Percentiles rank a stretch among this genome's conserved stretches.
Evolutionary conservation across 306 rosid species (phyloP).

Genomic region (Arachis hypogaea): DNA sequence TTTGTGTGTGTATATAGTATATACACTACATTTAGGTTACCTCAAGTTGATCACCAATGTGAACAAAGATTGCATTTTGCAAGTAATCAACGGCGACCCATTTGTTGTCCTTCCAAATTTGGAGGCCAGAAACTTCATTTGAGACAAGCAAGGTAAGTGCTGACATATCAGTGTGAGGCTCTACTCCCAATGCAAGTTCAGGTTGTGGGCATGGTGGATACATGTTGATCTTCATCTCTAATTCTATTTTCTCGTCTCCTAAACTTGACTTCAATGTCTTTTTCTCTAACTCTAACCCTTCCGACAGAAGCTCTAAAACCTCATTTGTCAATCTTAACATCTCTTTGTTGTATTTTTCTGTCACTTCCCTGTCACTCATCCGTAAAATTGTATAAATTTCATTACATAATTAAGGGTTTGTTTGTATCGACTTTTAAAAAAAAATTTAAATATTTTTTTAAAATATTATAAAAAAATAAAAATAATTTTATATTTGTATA

Average conservation of each 20-base stretch:
- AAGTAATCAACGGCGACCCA: constrained; percentile 63
- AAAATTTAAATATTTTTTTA: no score
- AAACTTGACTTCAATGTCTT: constrained; percentile 44
- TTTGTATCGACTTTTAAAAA: no score
- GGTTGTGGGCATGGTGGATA: constrained; percentile 84
- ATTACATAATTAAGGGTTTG: no score
- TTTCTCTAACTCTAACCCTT: constrained; percentile 59
- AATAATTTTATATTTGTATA: no score
- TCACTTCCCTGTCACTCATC: constrained; percentile 49
- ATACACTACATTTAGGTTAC: constrained; percentile 25
- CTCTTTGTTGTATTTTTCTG: constrained; percentile 58
- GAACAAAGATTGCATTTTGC: constrained; percentile 53
- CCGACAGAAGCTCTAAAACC: constrained; percentile 54
- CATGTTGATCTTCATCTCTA: constrained; percentile 79
- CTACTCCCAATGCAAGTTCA: constrained; percentile 68
- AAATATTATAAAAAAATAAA: no score
- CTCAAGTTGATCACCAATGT: constrained; percentile 72
- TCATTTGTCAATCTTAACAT: constrained; percentile 42
- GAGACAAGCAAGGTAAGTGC: constrained; percentile 63
- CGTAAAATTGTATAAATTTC: no score
- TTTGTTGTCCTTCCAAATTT: constrained; percentile 50
- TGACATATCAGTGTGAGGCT: constrained; percentile 82
- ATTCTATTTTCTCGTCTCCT: constrained; percentile 54
- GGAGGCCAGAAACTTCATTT: constrained; percentile 65
- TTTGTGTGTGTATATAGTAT: no score